Percentiles rank a stretch among this genome's conserved stretches.
These are phyloP conservation scores for Suhomyces xylopsoci DNA, from an alignment of 805 yeast species.

Conservation along the genomic window DNA sequence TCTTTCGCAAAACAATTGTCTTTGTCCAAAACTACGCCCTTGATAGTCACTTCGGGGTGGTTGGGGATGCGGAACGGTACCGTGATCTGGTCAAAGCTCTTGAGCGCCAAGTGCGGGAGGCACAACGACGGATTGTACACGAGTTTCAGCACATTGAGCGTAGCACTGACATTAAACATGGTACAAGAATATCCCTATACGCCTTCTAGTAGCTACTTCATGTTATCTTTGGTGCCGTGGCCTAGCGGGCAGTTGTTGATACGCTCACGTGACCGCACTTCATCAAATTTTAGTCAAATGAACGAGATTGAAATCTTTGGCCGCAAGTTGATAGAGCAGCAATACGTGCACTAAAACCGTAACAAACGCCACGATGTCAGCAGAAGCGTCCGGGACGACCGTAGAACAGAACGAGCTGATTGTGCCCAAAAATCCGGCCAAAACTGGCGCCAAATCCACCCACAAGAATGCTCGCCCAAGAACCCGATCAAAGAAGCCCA, in stretches of 20 bases:
- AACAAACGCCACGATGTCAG: neutral
- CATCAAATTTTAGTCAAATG: neutral
- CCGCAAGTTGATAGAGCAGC: neutral
- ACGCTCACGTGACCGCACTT: neutral
- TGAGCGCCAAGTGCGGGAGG: conserved; percentile 57
- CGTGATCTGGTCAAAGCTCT: conserved; percentile 58
- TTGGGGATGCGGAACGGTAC: conserved; percentile 47
- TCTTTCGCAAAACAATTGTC: conserved; percentile 93
- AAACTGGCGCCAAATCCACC: neutral
- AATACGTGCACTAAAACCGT: neutral
- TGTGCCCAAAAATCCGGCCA: neutral
- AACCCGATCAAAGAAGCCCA: neutral
- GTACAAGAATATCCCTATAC: too few species aligned
- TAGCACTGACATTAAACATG: conserved; percentile 71
- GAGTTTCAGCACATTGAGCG: conserved; percentile 61
- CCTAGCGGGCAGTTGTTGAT: neutral
- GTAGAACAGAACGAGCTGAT: neutral
- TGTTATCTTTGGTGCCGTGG: neutral
- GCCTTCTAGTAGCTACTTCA: too few species aligned
- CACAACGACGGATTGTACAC: conserved; percentile 64
- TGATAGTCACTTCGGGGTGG: conserved; percentile 39
- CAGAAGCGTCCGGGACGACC: neutral
- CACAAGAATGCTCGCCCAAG: neutral
- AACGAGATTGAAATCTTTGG: neutral
- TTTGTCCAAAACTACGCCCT: conserved; percentile 84